Base-by-base conservation (phyloP, 2,329 filamentous ascomycete species). In the Magnaporthales sp. region DNA sequence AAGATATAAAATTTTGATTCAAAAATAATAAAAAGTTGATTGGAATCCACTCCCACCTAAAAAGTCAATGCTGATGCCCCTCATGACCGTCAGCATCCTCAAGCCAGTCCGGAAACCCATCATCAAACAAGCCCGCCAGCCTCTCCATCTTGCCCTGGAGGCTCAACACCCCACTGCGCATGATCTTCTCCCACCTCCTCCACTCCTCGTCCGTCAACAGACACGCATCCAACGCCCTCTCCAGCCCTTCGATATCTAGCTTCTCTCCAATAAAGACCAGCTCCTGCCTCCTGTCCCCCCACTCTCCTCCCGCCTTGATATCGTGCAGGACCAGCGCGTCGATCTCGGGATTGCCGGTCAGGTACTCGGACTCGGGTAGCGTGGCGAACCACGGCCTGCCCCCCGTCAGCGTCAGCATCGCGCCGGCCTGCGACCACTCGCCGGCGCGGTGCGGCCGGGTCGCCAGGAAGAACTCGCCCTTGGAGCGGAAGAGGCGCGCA, bases 221-320 rank as follows among this genome's bases (percentile, higher is more conserved):
- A 71, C 89, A 91, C 1, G 74, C 75, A 71, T 92, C 86, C 3
- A 92, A 74, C 38, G 82, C 73, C 4, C 74, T 75, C 27, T 81
- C 83, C 19, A 92, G 77, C 0, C 77, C 80, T 5, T 74, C 72
- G 1, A 80, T 72, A 64, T 90, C 80, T 15, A 92, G 79, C 5
- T 81, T 80, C 74, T 91, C 88, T 0, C 89, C 89, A 67, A 92
- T 91, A 68, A 92, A 90, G 2, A 92, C 89, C 7, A 92, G 74
- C 74, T 92, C 89, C 73, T 92, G 89, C 2, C 89, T 80, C 1
- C 89, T 80, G 70, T 92, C 89, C 0, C 88, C 89, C 87, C 88
- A 91, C 67, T 85, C 81, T 0, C 84, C 85, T 5, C 83, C 83
- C 29, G 83, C 81, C 7, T 77, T 72, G 26, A 85, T 80, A 69